phyloP scores from a whole-genome alignment of 176 grass and related monocot genomes.

The Hordeum marinum region DNA sequence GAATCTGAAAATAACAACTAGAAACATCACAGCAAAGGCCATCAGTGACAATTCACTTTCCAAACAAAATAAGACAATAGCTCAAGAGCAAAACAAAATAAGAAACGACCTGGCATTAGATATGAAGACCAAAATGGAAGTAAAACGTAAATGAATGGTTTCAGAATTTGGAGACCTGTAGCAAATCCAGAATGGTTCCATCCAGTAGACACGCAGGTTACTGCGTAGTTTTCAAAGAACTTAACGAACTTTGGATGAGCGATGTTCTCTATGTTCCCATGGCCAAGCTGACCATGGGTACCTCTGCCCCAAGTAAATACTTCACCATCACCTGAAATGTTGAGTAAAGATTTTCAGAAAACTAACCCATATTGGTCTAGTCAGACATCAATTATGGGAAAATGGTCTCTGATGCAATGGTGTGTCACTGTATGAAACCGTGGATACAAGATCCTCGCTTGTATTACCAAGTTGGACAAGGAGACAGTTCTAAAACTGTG shows the following conservation, averaged over 20 bases:
- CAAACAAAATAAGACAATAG: conserved; percentile 4
- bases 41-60: conserved; percentile 27
- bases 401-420: not conserved
- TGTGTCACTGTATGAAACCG: not conserved
- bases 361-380: not conserved
- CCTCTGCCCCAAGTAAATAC: conserved; percentile 88
- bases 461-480: not conserved
- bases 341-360: conserved; percentile 16
- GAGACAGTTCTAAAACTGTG: not conserved
- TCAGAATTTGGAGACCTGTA: conserved; percentile 61
- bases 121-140: not conserved
- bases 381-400: not conserved
- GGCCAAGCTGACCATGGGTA: conserved; percentile 78
- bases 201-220: conserved; percentile 75
- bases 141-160: conserved; percentile 5
- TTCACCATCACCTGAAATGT: conserved; percentile 66
- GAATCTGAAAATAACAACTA: conserved; percentile 66
- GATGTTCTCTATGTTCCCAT: conserved; percentile 49
- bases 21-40: conserved; percentile 45
- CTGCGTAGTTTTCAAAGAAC: conserved; percentile 56
- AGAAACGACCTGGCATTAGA: not conserved
- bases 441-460: not conserved
- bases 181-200: conserved; percentile 98
- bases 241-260: conserved; percentile 50
- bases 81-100: not conserved